A percentile compares a stretch with the other conserved stretches of the same genome.
Evolutionary conservation across 2,329 filamentous ascomycete species (phyloP).

Genomic region (Sclerotinia nivalis): DNA sequence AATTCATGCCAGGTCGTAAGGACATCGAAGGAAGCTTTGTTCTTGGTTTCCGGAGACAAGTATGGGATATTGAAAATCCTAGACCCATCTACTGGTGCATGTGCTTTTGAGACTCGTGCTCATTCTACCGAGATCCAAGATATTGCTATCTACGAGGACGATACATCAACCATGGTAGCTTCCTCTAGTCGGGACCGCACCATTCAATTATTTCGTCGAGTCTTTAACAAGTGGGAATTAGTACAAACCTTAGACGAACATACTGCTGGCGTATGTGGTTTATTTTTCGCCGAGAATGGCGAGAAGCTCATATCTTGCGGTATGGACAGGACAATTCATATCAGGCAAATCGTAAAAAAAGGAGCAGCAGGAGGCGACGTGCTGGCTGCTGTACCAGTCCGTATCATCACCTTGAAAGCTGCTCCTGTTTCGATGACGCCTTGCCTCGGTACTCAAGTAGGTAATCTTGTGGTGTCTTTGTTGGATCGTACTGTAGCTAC

Average conservation of each 20-base stretch:
- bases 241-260: conserved; percentile 93
- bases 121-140: conserved; percentile 84
- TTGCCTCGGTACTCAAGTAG: conserved; percentile 55
- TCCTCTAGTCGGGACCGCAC: conserved; percentile 87
- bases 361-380: conserved; percentile 60
- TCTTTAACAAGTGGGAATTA: conserved; percentile 64
- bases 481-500: conserved; percentile 61
- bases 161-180: conserved; percentile 67
- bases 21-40: conserved; percentile 60
- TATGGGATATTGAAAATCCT: conserved; percentile 77
- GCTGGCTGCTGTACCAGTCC: conserved; percentile 74
- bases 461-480: conserved; percentile 59
- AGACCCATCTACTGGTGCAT: conserved; percentile 59
- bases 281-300: conserved; percentile 73
- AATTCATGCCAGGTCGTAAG: conserved; percentile 63
- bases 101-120: conserved; percentile 74
- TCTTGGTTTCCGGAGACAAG: conserved; percentile 82
- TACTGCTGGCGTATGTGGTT: conserved; percentile 76
- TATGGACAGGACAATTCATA: conserved; percentile 80
- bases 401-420: conserved; percentile 78
- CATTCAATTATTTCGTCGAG: conserved; percentile 78
- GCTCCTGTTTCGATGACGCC: conserved; percentile 84
- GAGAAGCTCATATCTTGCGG: conserved; percentile 77
- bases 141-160: conserved; percentile 69
- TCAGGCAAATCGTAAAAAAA: conserved; percentile 74